Evolutionary conservation across 139 green algal species (phyloP).

Genomic region (Haematococcus lacustris): DNA sequence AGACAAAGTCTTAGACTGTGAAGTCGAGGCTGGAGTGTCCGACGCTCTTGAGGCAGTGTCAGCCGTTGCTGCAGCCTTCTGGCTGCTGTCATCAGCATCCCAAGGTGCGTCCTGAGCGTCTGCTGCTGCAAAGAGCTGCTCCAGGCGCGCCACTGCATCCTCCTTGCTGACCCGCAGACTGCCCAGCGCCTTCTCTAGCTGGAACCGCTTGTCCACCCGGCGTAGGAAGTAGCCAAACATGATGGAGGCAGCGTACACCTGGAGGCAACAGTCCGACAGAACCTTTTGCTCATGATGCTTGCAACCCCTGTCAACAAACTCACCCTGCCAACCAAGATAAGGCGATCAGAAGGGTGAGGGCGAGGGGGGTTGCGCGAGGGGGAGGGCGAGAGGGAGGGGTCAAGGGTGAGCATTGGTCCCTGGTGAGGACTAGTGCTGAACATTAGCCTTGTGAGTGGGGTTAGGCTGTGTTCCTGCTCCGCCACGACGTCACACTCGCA

Average conservation of each 20-base stretch:
- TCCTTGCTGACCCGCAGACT: conserved; percentile 55
- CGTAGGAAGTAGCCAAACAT: conserved; percentile 99
- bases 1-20: not conserved
- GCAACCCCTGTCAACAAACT: too few species aligned
- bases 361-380: too few species aligned
- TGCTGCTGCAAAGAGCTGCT: conserved; percentile 19
- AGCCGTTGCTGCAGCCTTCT: not conserved
- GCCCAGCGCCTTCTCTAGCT: conserved; percentile 79
- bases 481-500: too few species aligned
- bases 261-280: conserved; percentile 9
- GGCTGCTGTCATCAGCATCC: too few species aligned
- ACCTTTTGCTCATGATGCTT: too few species aligned
- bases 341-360: too few species aligned
- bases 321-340: too few species aligned
- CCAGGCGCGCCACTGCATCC: conserved; percentile 52
- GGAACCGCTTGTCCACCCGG: conserved; percentile 88
- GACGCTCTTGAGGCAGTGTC: not conserved
- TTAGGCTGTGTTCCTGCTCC: too few species aligned
- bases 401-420: too few species aligned
- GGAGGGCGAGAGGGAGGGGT: too few species aligned
- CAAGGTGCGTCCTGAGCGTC: conserved; percentile 4
- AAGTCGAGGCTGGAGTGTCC: not conserved
- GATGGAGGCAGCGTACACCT: conserved; percentile 91
- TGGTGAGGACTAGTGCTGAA: not conserved
- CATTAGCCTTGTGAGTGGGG: not conserved